phyloP scores from a whole-genome alignment of 345 rosid genomes.

The Pugionium dolabratum region DNA sequence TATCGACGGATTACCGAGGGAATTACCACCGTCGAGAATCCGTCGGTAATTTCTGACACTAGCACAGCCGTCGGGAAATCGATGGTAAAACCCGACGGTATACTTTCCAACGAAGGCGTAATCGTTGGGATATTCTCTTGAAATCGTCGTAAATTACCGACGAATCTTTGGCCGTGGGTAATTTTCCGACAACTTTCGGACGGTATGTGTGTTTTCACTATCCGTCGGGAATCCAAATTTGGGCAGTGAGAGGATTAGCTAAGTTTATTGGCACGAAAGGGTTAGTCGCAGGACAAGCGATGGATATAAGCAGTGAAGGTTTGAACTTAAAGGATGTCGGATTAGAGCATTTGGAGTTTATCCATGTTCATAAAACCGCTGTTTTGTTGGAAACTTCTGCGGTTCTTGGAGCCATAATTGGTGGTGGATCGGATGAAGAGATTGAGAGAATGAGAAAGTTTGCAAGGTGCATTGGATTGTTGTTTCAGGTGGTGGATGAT shows the following conservation, averaged over 20 bases:
- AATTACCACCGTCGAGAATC: no score
- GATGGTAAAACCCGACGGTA: no score
- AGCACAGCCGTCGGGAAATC: no score
- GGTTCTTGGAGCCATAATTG: conserved; percentile 80
- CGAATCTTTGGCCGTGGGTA: no score
- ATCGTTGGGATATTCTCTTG: no score
- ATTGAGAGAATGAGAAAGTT: conserved; percentile 73
- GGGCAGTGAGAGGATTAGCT: conserved; percentile 71
- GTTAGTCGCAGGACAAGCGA: conserved; percentile 84
- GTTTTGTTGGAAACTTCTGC: conserved; percentile 72
- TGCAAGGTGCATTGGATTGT: conserved; percentile 65
- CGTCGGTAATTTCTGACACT: no score
- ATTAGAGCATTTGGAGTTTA: conserved; percentile 71
- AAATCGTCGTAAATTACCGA: no score
- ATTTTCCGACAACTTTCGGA: no score
- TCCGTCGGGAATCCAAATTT: not conserved
- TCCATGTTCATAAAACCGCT: conserved; percentile 81
- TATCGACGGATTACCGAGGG: no score
- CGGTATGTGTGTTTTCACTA: no score
- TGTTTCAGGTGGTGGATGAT: no score
- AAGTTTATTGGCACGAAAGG: conserved; percentile 64
- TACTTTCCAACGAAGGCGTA: no score
- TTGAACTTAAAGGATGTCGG: conserved; percentile 45
- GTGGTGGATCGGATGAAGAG: conserved; percentile 69
- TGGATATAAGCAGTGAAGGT: conserved; percentile 75